Conservation (phyloP, 2,329 filamentous ascomycete genomes). For the Pyrenophora tritici-repentis region DNA sequence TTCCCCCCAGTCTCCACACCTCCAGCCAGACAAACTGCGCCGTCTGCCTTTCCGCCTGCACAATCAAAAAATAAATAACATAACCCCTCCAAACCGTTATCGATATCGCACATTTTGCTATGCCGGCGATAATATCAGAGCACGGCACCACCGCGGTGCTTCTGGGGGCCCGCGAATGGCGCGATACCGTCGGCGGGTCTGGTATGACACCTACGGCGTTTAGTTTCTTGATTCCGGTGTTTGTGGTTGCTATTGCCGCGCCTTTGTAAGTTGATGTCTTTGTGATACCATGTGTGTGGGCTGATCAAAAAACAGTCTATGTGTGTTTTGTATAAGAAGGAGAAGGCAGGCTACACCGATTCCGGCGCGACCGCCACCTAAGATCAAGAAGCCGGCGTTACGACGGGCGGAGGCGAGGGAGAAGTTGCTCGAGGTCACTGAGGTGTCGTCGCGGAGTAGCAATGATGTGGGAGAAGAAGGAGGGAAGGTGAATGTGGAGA, state of each 20-base stretch:
- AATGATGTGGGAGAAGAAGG: background rate
- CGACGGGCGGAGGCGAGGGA: conserved; percentile 29
- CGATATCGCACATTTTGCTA: background rate
- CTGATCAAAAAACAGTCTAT: conserved; percentile 14
- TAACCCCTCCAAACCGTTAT: too few relatives aligned
- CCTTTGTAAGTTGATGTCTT: conserved; percentile 32
- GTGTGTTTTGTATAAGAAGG: conserved; percentile 29
- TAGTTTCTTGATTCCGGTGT: conserved; percentile 36
- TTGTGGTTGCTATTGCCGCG: conserved; percentile 33
- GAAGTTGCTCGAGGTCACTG: conserved; percentile 28
- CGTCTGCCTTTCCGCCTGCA: too few relatives aligned
- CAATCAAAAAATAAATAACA: too few relatives aligned
- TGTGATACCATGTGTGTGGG: too few relatives aligned
- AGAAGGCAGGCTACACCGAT: conserved; percentile 13
- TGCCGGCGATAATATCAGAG: conserved; percentile 20
- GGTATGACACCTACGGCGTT: conserved; percentile 36
- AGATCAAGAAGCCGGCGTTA: conserved; percentile 24
- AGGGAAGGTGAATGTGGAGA: conserved; percentile 13
- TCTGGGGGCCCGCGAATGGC: conserved; percentile 19
- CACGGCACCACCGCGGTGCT: conserved; percentile 7
- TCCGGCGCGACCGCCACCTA: background rate
- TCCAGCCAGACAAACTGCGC: too few relatives aligned
- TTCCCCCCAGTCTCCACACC: too few relatives aligned
- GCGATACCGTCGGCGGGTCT: conserved; percentile 22
- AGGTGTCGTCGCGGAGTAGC: conserved; percentile 8